A percentile compares a stretch with the other conserved stretches of the same genome.
Conservation (phyloP, 139 green algal genomes). For the Yamagishiella unicocca region DNA sequence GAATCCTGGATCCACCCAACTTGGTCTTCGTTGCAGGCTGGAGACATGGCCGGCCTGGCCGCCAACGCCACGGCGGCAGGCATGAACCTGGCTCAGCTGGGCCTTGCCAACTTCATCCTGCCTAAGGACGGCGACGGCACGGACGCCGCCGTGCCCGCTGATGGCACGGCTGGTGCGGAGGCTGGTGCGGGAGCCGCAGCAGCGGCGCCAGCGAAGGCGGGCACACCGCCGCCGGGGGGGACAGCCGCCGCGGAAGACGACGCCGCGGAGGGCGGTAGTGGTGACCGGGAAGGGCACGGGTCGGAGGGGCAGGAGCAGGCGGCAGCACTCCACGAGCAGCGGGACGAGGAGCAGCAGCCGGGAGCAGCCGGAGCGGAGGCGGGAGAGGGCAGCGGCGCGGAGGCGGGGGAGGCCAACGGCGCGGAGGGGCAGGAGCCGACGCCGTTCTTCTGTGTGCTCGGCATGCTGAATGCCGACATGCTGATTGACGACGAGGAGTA, state of each 20-base stretch:
- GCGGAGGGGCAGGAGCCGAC: slow-evolving; percentile 28
- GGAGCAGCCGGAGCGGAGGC: neutral
- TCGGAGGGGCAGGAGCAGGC: neutral
- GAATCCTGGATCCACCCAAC: too few relatives aligned
- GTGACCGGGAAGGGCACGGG: neutral
- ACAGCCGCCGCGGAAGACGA: neutral
- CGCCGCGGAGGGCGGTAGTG: neutral
- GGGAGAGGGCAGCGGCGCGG: too few relatives aligned
- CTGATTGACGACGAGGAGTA: slow-evolving; percentile 77
- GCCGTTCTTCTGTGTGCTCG: slow-evolving; percentile 62
- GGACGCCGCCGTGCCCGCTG: neutral
- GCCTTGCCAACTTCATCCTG: slow-evolving; percentile 27
- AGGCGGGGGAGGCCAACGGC: neutral
- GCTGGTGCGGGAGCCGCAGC: neutral
- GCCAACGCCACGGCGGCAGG: slow-evolving; percentile 34
- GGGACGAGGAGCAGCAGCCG: neutral
- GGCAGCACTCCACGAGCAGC: too few relatives aligned
- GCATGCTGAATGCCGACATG: slow-evolving; percentile 72
- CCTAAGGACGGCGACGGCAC: neutral
- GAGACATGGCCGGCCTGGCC: slow-evolving; percentile 39
- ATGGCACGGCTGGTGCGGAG: neutral
- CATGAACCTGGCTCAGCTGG: slow-evolving; percentile 50
- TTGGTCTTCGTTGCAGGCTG: slow-evolving; percentile 11
- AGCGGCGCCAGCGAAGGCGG: neutral
- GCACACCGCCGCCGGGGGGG: neutral